A percentile compares a stretch with the other conserved stretches of the same genome.
phyloP scores from a whole-genome alignment of 768 basidiomycete species.

The Botryobasidium botryosum region DNA sequence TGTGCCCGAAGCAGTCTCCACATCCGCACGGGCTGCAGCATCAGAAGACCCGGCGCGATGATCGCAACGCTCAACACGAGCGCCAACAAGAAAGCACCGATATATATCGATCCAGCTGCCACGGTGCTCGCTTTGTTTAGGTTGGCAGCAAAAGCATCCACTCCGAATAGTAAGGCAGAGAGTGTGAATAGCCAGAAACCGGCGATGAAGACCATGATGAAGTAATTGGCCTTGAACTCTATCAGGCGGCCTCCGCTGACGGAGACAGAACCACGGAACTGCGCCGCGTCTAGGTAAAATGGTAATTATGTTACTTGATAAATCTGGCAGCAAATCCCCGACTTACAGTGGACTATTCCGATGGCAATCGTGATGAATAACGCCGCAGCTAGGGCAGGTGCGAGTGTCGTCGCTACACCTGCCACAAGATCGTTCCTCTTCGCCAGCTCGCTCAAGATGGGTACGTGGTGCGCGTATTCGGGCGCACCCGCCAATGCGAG shows the following conservation, averaged over 20 bases:
- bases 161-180: constrained; percentile 54
- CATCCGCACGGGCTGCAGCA: constrained; percentile 54
- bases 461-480: constrained; percentile 51
- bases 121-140: constrained; percentile 25
- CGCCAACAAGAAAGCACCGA: constrained; percentile 40
- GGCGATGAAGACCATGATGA: constrained; percentile 34
- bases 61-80: constrained; percentile 48
- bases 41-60: constrained; percentile 48
- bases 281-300: constrained; percentile 29
- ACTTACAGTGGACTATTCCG: constrained; percentile 38
- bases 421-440: constrained; percentile 33
- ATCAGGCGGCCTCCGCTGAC: constrained; percentile 43
- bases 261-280: constrained; percentile 40
- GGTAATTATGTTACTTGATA: neutral
- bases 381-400: constrained; percentile 43
- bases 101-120: constrained; percentile 56
- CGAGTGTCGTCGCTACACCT: constrained; percentile 50
- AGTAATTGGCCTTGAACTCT: constrained; percentile 48
- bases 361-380: constrained; percentile 42
- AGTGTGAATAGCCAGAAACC: constrained; percentile 45
- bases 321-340: neutral
- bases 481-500: constrained; percentile 53
- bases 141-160: constrained; percentile 36
- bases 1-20: constrained; percentile 40
- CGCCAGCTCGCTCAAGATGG: constrained; percentile 41